Evolutionary conservation across 169 alveolate species (phyloP).

Genomic region (Plasmodium blacklocki): DNA sequence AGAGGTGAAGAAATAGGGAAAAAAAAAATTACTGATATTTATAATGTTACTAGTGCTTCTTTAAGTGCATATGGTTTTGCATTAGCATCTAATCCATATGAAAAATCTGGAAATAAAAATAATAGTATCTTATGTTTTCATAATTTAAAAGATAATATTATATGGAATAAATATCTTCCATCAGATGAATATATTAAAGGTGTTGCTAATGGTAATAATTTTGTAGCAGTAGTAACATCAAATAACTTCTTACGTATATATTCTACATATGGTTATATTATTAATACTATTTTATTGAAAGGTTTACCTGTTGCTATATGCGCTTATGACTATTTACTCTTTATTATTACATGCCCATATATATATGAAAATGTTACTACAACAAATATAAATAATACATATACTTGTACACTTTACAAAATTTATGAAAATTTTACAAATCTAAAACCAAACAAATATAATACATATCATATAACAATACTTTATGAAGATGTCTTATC

Average conservation of each 20-base stretch:
- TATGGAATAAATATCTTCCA: slow-evolving; percentile 73
- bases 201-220: slow-evolving; percentile 77
- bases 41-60: slow-evolving; percentile 75
- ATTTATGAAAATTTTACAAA: slow-evolving; percentile 68
- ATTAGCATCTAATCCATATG: slow-evolving; percentile 75
- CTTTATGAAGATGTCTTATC: slow-evolving; percentile 69
- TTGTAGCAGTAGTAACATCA: slow-evolving; percentile 75
- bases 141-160: slow-evolving; percentile 66
- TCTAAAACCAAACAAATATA: slow-evolving; percentile 59
- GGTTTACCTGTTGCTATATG: slow-evolving; percentile 75
- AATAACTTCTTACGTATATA: slow-evolving; percentile 65
- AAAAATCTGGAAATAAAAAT: slow-evolving; percentile 40
- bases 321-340: slow-evolving; percentile 73
- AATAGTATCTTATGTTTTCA: slow-evolving; percentile 72
- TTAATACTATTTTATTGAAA: slow-evolving; percentile 60
- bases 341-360: slow-evolving; percentile 55
- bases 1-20: slow-evolving; percentile 77
- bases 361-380: slow-evolving; percentile 60
- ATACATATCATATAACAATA: slow-evolving; percentile 71
- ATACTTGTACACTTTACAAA: slow-evolving; percentile 71
- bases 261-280: slow-evolving; percentile 74
- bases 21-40: slow-evolving; percentile 74
- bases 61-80: slow-evolving; percentile 75
- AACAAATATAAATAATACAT: slow-evolving; percentile 58
- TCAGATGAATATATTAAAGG: slow-evolving; percentile 70